Conservation (phyloP, 75 land plant species). For the Sequoia sempervirens region DNA sequence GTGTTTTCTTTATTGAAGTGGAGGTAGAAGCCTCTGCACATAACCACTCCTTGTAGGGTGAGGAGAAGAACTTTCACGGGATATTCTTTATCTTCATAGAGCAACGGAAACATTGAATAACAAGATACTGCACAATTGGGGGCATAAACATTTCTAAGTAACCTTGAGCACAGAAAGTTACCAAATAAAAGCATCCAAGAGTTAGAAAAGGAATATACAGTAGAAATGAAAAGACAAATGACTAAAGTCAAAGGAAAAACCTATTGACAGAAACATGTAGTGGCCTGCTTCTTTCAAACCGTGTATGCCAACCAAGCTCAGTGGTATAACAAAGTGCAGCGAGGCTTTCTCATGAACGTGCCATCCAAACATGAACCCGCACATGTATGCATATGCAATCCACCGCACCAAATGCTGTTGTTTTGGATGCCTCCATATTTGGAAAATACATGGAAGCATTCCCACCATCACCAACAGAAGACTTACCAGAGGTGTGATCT, state of each 20-base stretch:
- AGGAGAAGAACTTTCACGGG: conserved; percentile 78
- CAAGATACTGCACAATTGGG: conserved; percentile 62
- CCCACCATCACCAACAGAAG: conserved; percentile 62
- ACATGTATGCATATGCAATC: conserved; percentile 79
- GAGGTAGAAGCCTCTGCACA: conserved; percentile 53
- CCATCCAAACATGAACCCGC: conserved; percentile 95
- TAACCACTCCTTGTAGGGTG: conserved; percentile 39
- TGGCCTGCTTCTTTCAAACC: conserved; percentile 63
- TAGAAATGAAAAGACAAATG: neutral
- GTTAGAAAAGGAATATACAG: neutral
- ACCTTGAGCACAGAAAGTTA: neutral
- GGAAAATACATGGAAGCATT: conserved; percentile 67
- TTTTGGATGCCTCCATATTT: conserved; percentile 63
- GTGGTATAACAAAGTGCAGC: conserved; percentile 84
- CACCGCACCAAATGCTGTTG: conserved; percentile 53
- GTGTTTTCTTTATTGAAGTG: conserved; percentile 15
- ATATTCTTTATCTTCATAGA: conserved; percentile 80
- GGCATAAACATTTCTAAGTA: neutral
- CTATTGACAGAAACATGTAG: conserved; percentile 70
- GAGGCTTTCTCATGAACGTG: conserved; percentile 99
- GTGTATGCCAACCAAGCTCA: conserved; percentile 53
- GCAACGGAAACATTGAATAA: conserved; percentile 92
- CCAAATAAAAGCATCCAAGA: neutral
- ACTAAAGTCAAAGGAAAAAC: conserved; percentile 22
- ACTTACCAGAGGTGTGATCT: conserved; percentile 69